These are phyloP conservation scores for Rosa multiflora DNA, from an alignment of 306 rosid species.

Conservation along the genomic window DNA sequence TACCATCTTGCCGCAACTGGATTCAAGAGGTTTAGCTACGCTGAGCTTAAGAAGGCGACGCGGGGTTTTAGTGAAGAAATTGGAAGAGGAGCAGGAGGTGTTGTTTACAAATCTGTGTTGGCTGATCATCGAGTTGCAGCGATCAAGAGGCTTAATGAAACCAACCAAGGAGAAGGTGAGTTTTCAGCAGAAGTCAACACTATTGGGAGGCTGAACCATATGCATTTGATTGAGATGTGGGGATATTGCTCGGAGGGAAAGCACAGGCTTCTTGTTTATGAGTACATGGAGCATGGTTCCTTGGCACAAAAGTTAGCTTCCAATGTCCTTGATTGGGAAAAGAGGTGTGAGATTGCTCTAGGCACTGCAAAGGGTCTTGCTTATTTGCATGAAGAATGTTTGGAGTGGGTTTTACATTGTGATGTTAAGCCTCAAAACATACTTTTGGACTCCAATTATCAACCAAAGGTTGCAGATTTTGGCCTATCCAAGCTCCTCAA, in stretches of 20 bases:
- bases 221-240: constrained; percentile 52
- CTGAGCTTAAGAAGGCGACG: constrained; percentile 45
- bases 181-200: constrained; percentile 49
- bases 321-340: constrained; percentile 33
- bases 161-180: constrained; percentile 47
- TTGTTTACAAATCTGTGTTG: constrained; percentile 43
- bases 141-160: constrained; percentile 31
- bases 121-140: constrained; percentile 40
- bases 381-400: constrained; percentile 50
- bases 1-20: constrained; percentile 29
- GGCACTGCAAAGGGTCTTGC: constrained; percentile 45
- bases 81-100: constrained; percentile 52
- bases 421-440: constrained; percentile 63
- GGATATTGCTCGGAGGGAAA: constrained; percentile 50
- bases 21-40: constrained; percentile 48
- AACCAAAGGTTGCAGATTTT: constrained; percentile 58
- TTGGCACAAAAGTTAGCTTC: constrained; percentile 28
- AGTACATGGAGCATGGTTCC: constrained; percentile 48
- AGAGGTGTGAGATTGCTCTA: constrained; percentile 39
- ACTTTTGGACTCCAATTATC: constrained; percentile 37
- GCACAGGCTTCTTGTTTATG: constrained; percentile 43
- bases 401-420: constrained; percentile 58
- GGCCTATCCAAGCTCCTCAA: constrained; percentile 41
- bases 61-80: constrained; percentile 37
- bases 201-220: constrained; percentile 56